Evolutionary conservation across 441 rosid genomes (phyloP), one percentile per base, ranked within the genome.

Genomic region (Brassica hybrid): DNA sequence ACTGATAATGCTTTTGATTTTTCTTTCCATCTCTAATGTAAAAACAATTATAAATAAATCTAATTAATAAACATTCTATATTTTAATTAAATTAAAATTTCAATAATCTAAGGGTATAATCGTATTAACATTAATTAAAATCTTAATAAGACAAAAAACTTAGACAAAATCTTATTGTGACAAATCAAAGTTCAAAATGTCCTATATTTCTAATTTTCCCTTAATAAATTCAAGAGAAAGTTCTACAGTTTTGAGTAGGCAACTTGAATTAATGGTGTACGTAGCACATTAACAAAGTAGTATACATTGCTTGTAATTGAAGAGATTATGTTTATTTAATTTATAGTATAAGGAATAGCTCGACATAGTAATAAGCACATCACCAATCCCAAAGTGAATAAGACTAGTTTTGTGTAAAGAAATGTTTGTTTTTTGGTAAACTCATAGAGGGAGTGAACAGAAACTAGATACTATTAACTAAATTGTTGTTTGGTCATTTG

Each of bases 331-430:
- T 16, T 54, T 18, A 63, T 14, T 30, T 17, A 71, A 43, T 30
- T 45, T 25, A 62, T 17, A 63, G 16, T 14, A 21, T 25, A n/a
- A 38, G 16, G 6, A 71, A 21, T 16, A 61, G 17, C 38, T 63
- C 58, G 54, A 72, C 32, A 64, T 63, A 73, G 56, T 54, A 62
- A 41, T 27, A 70, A 36, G 69, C 65, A 54, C 77, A 76, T 83
- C 79, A 72, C 77, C 74, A 77, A 77, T 72, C 85, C 80, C 80
- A 23, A 77, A 67, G 69, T 78, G 65, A 72, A 67, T 34, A 48
- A 5, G 52, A 14, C n/a, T 77, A 77, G 78, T 75, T 60, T 54
- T 69, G 73, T 65, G 58, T 52, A 57, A 38, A 59, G 65, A 74
- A 41, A 21, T 45, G 75, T 75, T 82, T 65, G 64, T 63, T 52